Base-by-base conservation (phyloP, 2,329 filamentous ascomycete species). In the Claviceps humidiphila region DNA sequence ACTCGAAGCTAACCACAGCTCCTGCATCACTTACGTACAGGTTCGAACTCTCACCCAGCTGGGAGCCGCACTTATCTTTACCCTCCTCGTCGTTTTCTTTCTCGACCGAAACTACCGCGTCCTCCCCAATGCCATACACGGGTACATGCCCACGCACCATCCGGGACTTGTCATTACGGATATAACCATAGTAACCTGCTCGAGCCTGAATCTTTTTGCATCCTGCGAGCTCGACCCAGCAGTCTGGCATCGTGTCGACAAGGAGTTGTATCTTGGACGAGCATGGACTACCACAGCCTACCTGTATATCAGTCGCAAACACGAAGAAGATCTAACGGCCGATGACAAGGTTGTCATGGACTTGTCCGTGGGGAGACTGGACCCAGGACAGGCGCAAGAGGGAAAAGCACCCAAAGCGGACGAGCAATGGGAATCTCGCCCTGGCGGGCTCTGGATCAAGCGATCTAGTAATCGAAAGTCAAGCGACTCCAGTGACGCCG, bases 71-170 rank as follows among this genome's bases (percentile, higher is more conserved):
- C 74, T 80, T 52, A 65, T 78, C 58, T 72, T 89, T 62, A 79
- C 85, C 59, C 73, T 91, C 59, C 64, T 90, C 60, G 69, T 91
- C 61, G 69, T 89, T 58, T 82, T 91, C 67, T 77, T 95, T 66
- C 82, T 95, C 72, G 90, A 96, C 71, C 87, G 84, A 63, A 87
- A 85, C 65, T 95, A 93, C 72, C 80, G 87, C 59, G 85, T 96
- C 54, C 81, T 96, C 39, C 90, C 90, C 43, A 82, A 83, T 61
- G 80, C 85, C 55, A 85, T 96, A 59, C 90, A 96, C 74, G 85
- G 82, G 66, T 87, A 91, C 67, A 81, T 95, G 62, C 90, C 90
- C 26, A 80, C 82, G 56, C 89, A 95, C 68, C 87, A 94, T 63
- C 80, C 87, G 44, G 89, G 89, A 57, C 78, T 85, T 54, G 82